Base-by-base conservation (phyloP, 2,329 filamentous ascomycete species). In the Penicillium crustosum region DNA sequence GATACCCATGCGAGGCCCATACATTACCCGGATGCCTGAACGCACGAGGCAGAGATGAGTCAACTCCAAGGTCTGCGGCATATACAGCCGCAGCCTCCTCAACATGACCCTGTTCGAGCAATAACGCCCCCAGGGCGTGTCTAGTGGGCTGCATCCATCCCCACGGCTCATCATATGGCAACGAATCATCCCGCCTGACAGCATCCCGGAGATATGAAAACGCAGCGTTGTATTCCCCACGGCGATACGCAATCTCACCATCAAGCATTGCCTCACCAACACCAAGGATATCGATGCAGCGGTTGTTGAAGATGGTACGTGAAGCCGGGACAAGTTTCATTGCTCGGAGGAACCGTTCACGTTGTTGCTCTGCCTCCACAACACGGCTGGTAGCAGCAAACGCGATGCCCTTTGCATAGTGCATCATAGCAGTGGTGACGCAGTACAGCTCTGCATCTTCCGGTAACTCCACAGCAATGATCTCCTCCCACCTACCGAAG, bases 141-240 rank as follows among this genome's bases (percentile, higher is more conserved):
- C 88, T 78, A 0, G 85, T 83, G 0, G 89, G 88, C 69, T 89
- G 86, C 88, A 91, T 90, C 88, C 89, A 91, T 0, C 87, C 87
- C 88, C 88, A 91, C 0, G 89, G 89, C 69, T 92, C 89, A 53
- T 88, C 86, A 61, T 89, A 91, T 0, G 85, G 85, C 25, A 91
- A 79, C 0, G 71, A 73, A 63, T 89, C 87, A 61, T 90, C 86
- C 1, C 82, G 78, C 0, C 73, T 66, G n/a, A 89, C 84, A 0
- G 87, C 82, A 4, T 75, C 75, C 0, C 81, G 79, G 2, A 92
- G 76, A 54, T 83, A 78, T 1, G 73, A 66, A 67, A 89, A 91
- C 0, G 88, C 89, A 0, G 68, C 42, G 0, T 86, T 81, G 51
- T 82, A 81, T 44, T 87, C 81, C 0, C 81, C 81, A 2, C 78